Base-by-base conservation (phyloP, 2,329 filamentous ascomycete genomes). In the Colletotrichum costaricense region DNA sequence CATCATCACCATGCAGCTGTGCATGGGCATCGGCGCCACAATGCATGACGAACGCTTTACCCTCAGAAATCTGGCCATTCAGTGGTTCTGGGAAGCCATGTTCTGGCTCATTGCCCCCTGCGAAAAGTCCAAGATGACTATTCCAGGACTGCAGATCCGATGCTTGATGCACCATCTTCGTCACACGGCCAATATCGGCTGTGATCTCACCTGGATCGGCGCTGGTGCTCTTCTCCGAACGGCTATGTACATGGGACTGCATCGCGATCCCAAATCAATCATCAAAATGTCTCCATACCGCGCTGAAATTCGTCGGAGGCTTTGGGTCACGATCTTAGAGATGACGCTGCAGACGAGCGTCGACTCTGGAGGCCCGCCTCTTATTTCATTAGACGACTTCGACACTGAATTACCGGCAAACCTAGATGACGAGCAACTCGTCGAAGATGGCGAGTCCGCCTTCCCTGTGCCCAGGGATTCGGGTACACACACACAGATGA, bases 251-350 rank as follows among this genome's bases (percentile, higher is more conserved):
- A 90, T 91, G 84, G 89, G 90, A 4, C 81, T 91, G 6, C 89
- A 92, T 77, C 85, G 88, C 1, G 90, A 91, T 68, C 89, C 90
- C 0, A 83, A 81, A 35, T 81, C 84, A 69, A 84, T 90, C 4
- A 82, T 84, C 7, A 82, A 83, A 24, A 87, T 88, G 82, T 83
- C 86, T 2, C 76, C 80, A 0, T 84, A 88, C 46, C 82, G 84
- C 24, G 82, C 85, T 1, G 90, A 92, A 78, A 85, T 91, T 78
- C 84, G 89, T 2, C 82, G 89, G 4, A 83, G 89, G 3, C 77
- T 91, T 1, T 91, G 89, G 90, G 85, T 86, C 7, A 89, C 88
- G 0, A 84, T 90, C 12, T 69, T 90, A 5, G 89, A 91, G 76
- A 78, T 91, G 2, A 85, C 86, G n/a, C 68, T 90, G 14, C 87